Base-by-base conservation (phyloP, 148 eudicot species). In the Linanthus parryae region DNA sequence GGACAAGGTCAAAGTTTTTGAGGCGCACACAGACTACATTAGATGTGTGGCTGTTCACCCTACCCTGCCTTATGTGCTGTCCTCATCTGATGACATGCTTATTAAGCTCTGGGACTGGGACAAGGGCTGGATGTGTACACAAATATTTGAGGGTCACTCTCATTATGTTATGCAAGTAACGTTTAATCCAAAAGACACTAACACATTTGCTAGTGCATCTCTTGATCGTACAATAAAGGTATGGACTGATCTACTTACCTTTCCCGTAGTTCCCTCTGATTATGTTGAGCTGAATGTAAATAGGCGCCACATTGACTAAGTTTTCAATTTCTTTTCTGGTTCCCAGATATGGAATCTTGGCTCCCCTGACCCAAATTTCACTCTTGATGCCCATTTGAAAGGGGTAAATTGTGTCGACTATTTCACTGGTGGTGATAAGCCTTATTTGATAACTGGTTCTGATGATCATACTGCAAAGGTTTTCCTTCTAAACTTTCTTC, bases 91-190 rank as follows among this genome's bases (percentile, higher is more conserved):
- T 71, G 97, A 91, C 73, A 83, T 85, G 95, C 95, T 91, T 66
- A 91, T 91, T 48, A 86, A 91, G 88, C 89, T 91, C 15, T 91
- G 97, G 97, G 97, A 85, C 64, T 85, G 95, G 97, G 97, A 91
- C 43, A 91, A 91, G 56, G 92, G 86, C 45, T 91, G 89, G 92
- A 47, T 66, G 24, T 91, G 97, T 63, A 81, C 85, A 60, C 97
- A 88, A 57, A 77, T 82, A 29, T 89, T 89, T 65, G 94, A 89
- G 83, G 94, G 97, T 41, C 97, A 89, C 65, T 79, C 90, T 46
- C 94, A 89, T 61, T 84, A 84, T 63, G 94, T 89, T 45, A 89
- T 89, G 97, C 97, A 89, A 79, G 90, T 89, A 49, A 77, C 97
- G 18, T 74, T 89, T 61, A 89, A 84, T 70, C 97, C 97, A 3